phyloP scores from a whole-genome alignment of 2,329 filamentous ascomycete species.

The Neurospora crassa region DNA sequence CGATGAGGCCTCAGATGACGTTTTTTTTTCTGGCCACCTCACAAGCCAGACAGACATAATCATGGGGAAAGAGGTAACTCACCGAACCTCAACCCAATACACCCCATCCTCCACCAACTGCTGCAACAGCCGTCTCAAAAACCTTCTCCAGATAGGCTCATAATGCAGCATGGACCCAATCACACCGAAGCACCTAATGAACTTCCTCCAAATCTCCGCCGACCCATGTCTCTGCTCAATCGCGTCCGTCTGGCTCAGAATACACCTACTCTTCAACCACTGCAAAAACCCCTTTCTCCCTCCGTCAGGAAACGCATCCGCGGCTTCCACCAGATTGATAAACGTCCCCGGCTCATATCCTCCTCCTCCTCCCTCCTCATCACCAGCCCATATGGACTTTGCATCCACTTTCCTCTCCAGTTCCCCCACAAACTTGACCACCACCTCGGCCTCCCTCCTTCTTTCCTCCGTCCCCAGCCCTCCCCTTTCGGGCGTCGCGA shows the following conservation, averaged over 20 bases:
- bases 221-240: constrained; percentile 74
- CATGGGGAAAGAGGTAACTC: constrained; percentile 10
- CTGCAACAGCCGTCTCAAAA: constrained; percentile 60
- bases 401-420: neutral
- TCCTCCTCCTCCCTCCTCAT: neutral
- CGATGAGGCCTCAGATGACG: neutral
- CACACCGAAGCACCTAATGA: constrained; percentile 63
- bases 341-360: constrained; percentile 51
- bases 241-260: constrained; percentile 62
- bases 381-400: neutral
- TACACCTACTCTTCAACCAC: constrained; percentile 68
- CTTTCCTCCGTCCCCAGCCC: constrained; percentile 45
- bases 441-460: constrained; percentile 35
- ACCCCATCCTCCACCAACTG: constrained; percentile 73
- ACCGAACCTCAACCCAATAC: constrained; percentile 70
- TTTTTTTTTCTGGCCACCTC: neutral
- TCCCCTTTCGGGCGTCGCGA: constrained; percentile 42
- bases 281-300: constrained; percentile 62
- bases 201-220: constrained; percentile 78
- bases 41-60: neutral
- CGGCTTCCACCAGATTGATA: constrained; percentile 51
- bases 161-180: constrained; percentile 72
- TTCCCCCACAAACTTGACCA: neutral
- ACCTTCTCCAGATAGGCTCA: constrained; percentile 77
- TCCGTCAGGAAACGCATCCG: constrained; percentile 64